phyloP scores from a whole-genome alignment of 257 asterid genomes.

The Paraleonurus japonicus region DNA sequence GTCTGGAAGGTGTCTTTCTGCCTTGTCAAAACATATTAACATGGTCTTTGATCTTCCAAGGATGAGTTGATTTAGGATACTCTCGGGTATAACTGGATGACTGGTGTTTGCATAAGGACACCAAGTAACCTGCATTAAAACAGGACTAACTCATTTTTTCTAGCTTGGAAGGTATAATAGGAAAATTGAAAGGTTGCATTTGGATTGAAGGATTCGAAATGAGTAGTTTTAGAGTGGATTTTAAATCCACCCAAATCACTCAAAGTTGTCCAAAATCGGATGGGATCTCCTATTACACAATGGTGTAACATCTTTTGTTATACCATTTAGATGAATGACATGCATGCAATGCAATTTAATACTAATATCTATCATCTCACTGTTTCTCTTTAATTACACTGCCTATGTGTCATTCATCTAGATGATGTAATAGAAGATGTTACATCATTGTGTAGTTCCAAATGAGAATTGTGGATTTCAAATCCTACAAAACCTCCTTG shows the following conservation, averaged over 20 bases:
- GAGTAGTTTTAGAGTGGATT: background rate
- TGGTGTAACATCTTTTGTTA: too few species aligned
- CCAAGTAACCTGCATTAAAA: constrained; percentile 73
- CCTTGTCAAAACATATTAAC: constrained; percentile 94
- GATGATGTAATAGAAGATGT: too few species aligned
- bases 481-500: background rate
- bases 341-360: too few species aligned
- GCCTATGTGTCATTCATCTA: too few species aligned
- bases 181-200: background rate
- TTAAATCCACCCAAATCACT: background rate
- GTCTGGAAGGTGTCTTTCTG: constrained; percentile 96
- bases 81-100: constrained; percentile 79
- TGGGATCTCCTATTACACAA: too few species aligned
- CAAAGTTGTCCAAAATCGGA: background rate
- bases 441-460: background rate
- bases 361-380: too few species aligned
- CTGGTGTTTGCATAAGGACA: constrained; percentile 86
- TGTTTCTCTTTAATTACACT: too few species aligned
- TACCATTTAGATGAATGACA: too few species aligned
- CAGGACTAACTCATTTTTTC: constrained; percentile 8
- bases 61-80: constrained; percentile 67
- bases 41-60: constrained; percentile 94
- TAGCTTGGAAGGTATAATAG: background rate
- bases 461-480: background rate
- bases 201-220: background rate